Evolutionary conservation across 257 asterid species (phyloP).

Genomic region (Capsicum pubescens): DNA sequence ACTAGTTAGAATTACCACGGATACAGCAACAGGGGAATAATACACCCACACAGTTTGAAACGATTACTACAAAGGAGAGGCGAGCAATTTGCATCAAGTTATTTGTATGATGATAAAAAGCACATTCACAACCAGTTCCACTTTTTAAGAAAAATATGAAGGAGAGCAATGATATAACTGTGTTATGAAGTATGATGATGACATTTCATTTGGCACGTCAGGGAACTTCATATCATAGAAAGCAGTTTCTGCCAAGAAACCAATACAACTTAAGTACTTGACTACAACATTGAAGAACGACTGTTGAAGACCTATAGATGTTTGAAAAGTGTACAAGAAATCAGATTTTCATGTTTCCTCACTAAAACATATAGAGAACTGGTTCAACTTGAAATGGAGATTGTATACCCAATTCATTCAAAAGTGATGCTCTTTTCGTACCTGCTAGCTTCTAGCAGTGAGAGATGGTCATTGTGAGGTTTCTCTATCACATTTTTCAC

Average conservation of each 20-base stretch:
- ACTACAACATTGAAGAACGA: background rate
- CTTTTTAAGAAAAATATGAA: too few relatives aligned
- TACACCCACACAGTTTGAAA: background rate
- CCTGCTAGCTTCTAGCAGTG: slow-evolving; percentile 99
- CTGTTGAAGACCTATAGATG: background rate
- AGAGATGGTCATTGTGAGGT: slow-evolving; percentile 96
- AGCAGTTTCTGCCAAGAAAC: slow-evolving; percentile 14
- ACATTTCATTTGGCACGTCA: background rate
- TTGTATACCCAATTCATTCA: background rate
- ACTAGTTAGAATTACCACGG: background rate
- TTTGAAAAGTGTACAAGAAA: background rate
- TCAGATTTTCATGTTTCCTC: background rate
- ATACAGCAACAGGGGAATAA: background rate
- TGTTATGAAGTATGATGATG: background rate
- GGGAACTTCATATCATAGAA: background rate
- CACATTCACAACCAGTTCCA: slow-evolving; percentile 16
- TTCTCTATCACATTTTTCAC: slow-evolving; percentile 87
- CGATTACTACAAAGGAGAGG: background rate
- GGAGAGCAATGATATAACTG: background rate
- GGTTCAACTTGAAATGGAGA: slow-evolving; percentile 5
- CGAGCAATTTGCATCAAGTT: background rate
- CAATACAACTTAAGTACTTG: background rate
- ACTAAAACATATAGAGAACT: slow-evolving; percentile 12
- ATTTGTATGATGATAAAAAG: background rate
- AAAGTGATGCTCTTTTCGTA: slow-evolving; percentile 30